Evolutionary conservation across 495 filamentous ascomycete species (phyloP).

Genomic region (Trichocladium antarcticum): DNA sequence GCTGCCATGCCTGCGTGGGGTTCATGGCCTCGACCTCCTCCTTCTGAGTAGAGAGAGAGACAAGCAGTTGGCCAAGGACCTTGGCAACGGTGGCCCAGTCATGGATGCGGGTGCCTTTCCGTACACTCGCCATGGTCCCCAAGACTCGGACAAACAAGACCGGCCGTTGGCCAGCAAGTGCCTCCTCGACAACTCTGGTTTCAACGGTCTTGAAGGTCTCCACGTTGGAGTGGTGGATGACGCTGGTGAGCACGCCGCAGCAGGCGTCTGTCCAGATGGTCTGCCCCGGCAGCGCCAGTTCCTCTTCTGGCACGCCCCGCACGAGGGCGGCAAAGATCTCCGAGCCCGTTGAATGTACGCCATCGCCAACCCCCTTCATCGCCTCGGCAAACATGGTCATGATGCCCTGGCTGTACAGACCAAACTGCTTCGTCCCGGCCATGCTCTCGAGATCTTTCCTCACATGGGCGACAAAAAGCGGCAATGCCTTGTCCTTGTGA

Average conservation of each 20-base stretch:
- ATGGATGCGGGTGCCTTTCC: slow-evolving; percentile 62
- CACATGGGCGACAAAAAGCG: slow-evolving; percentile 55
- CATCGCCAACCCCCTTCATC: slow-evolving; percentile 68
- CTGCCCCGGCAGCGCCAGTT: slow-evolving; percentile 33
- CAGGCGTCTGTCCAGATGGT: slow-evolving; percentile 51
- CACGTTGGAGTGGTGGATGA: slow-evolving; percentile 68
- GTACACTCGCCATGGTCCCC: slow-evolving; percentile 56
- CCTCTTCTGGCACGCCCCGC: slow-evolving; percentile 38
- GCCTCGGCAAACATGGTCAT: slow-evolving; percentile 86
- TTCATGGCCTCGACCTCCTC: slow-evolving; percentile 31
- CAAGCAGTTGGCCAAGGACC: slow-evolving; percentile 44
- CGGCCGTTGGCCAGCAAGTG: slow-evolving; percentile 32
- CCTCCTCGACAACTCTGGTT: slow-evolving; percentile 41
- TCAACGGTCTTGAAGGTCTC: slow-evolving; percentile 56
- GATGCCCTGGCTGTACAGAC: slow-evolving; percentile 68
- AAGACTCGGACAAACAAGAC: slow-evolving; percentile 50
- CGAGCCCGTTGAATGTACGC: slow-evolving; percentile 67
- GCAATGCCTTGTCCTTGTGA: slow-evolving; percentile 60
- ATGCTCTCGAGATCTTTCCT: slow-evolving; percentile 52
- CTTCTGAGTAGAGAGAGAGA: slow-evolving; percentile 27
- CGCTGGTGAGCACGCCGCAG: slow-evolving; percentile 60
- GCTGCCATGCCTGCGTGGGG: slow-evolving; percentile 42
- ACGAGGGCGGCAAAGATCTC: slow-evolving; percentile 59
- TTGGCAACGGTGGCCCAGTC: slow-evolving; percentile 60
- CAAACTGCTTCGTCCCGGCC: slow-evolving; percentile 39